Evolutionary conservation across 2,329 filamentous ascomycete species (phyloP).

Genomic region (Aspergillus flavus): DNA sequence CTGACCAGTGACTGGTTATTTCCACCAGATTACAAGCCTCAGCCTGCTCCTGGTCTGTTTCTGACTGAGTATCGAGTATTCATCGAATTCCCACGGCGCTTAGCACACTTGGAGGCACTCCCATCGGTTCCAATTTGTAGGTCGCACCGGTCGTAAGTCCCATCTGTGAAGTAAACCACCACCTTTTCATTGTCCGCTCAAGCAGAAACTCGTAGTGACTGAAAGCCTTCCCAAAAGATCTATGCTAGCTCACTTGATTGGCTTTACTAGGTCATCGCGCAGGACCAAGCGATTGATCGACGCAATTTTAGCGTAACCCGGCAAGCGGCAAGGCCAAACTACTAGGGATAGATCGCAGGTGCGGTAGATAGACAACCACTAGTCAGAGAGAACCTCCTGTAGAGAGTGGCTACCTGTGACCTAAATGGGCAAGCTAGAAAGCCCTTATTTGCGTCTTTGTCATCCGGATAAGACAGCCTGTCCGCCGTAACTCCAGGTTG

Average conservation of each 20-base stretch:
- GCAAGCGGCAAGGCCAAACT: neutral
- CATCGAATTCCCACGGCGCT: accelerated
- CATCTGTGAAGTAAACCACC: neutral
- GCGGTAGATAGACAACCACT: neutral
- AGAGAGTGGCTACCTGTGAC: neutral
- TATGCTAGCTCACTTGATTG: neutral
- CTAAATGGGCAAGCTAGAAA: neutral
- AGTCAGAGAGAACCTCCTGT: neutral
- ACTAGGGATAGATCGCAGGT: neutral
- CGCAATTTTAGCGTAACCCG: neutral
- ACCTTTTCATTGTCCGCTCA: neutral
- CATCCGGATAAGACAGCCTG: neutral
- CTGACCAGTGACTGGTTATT: neutral
- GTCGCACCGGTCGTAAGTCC: neutral
- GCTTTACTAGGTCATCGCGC: neutral
- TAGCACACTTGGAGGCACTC: neutral
- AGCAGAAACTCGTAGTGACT: neutral
- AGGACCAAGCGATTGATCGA: neutral
- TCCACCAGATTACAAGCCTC: neutral
- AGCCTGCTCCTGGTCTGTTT: neutral
- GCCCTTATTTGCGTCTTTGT: neutral
- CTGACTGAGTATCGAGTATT: too few species aligned
- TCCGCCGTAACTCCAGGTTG: too few species aligned
- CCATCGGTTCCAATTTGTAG: neutral
- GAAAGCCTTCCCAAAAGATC: neutral